These are phyloP conservation scores for Epichloe sylvatica DNA, from an alignment of 2,329 filamentous ascomycete genomes.

Conservation along the genomic window DNA sequence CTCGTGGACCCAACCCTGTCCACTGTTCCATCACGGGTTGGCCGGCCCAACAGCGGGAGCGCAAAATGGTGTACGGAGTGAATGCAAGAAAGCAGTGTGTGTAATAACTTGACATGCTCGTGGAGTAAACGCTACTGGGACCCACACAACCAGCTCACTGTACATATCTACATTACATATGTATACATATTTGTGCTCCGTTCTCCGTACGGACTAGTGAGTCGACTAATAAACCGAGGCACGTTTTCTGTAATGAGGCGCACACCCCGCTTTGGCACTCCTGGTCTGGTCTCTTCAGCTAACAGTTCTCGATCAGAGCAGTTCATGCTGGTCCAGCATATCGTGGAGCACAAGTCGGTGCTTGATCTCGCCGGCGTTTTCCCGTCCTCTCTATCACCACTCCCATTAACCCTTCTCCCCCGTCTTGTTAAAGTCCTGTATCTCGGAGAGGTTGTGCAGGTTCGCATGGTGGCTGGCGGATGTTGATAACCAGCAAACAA, in stretches of 20 bases:
- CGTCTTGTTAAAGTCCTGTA: too few species aligned
- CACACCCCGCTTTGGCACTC: neutral
- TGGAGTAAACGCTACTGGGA: too few species aligned
- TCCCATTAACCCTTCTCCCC: too few species aligned
- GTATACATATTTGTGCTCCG: too few species aligned
- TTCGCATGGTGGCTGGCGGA: neutral
- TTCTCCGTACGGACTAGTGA: too few species aligned
- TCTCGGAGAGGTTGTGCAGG: neutral
- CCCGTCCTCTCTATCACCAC: neutral
- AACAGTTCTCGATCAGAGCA: neutral
- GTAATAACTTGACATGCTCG: too few species aligned
- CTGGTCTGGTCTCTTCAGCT: too few species aligned
- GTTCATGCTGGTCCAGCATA: neutral
- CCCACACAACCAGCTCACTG: too few species aligned
- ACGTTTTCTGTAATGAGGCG: neutral
- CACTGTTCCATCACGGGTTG: neutral
- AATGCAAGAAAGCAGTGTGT: too few species aligned
- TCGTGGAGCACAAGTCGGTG: too few species aligned
- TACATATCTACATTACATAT: too few species aligned
- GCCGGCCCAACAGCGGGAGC: neutral
- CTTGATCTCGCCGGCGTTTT: too few species aligned
- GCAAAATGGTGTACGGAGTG: neutral
- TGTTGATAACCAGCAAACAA: conserved; percentile 1
- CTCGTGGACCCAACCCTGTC: neutral
- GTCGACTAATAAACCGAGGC: neutral